Conservation (phyloP, 176 grass and related monocot genomes). For the Musa beccarii region DNA sequence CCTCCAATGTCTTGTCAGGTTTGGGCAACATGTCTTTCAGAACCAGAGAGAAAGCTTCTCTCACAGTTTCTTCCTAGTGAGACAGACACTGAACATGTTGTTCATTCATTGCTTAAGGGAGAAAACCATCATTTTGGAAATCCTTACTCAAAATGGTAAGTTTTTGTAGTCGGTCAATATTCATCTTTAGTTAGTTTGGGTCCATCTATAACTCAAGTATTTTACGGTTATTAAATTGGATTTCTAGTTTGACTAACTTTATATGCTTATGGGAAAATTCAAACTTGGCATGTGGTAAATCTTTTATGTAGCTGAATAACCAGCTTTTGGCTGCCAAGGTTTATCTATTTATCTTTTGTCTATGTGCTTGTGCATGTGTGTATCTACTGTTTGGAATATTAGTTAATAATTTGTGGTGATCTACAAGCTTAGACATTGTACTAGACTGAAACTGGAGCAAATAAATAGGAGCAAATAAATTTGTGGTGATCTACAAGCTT, state of each 20-base stretch:
- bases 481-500: too few species aligned
- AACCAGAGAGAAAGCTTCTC: constrained; percentile 54
- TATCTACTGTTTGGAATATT: too few species aligned
- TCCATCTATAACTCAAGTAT: neutral
- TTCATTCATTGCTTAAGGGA: constrained; percentile 40
- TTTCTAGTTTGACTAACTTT: neutral
- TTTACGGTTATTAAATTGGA: neutral
- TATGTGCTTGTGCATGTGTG: too few species aligned
- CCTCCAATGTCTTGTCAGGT: constrained; percentile 32
- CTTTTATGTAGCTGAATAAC: too few species aligned
- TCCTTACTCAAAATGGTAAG: constrained; percentile 52
- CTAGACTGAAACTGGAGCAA: too few species aligned
- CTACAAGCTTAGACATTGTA: too few species aligned
- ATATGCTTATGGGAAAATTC: neutral
- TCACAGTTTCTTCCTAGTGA: constrained; percentile 48
- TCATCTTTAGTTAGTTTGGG: neutral
- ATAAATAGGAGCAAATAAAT: too few species aligned
- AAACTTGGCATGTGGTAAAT: too few species aligned
- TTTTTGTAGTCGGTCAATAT: neutral
- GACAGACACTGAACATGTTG: constrained; percentile 35
- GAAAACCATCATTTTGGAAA: constrained; percentile 44
- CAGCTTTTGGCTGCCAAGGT: too few species aligned
- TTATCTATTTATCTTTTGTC: too few species aligned
- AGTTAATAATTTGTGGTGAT: too few species aligned
- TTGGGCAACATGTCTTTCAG: constrained; percentile 52